These are phyloP conservation scores for Nannizziopsis arthrosporioides DNA, from an alignment of 2,329 filamentous ascomycete genomes.

Conservation along the genomic window DNA sequence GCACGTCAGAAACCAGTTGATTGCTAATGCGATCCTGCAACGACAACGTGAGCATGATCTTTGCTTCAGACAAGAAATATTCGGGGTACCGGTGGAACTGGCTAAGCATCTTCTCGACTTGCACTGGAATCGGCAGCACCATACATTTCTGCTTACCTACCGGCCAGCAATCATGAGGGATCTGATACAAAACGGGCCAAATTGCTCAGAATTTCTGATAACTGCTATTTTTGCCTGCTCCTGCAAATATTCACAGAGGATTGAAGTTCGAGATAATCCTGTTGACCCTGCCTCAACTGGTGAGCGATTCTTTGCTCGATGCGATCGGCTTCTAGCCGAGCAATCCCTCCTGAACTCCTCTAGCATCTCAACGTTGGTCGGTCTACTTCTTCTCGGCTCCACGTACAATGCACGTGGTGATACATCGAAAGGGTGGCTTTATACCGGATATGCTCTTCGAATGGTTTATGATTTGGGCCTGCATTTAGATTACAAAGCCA, in stretches of 20 bases:
- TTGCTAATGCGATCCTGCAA: slow-evolving; percentile 18
- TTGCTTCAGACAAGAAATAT: slow-evolving; percentile 13
- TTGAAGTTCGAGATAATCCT: slow-evolving; percentile 26
- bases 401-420: slow-evolving; percentile 20
- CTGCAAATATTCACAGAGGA: slow-evolving; percentile 30
- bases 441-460: slow-evolving; percentile 31
- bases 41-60: slow-evolving; percentile 17
- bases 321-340: slow-evolving; percentile 28
- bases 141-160: slow-evolving; percentile 30
- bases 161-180: slow-evolving; percentile 31
- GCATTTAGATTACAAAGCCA: slow-evolving; percentile 28
- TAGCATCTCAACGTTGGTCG: slow-evolving; percentile 31
- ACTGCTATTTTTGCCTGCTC: slow-evolving; percentile 35
- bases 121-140: slow-evolving; percentile 33
- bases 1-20: slow-evolving; percentile 17
- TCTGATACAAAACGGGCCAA: slow-evolving; percentile 26
- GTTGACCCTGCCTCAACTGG: slow-evolving; percentile 28
- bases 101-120: slow-evolving; percentile 30
- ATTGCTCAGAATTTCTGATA: slow-evolving; percentile 30
- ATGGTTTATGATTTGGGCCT: slow-evolving; percentile 35
- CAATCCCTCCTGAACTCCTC: slow-evolving; percentile 24
- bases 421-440: slow-evolving; percentile 29
- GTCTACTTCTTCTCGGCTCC: slow-evolving; percentile 23
- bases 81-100: slow-evolving; percentile 20
- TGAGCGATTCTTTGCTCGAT: slow-evolving; percentile 30